These are phyloP conservation scores for Ajuga chamaepitys DNA, from an alignment of 257 asterid species.

Conservation along the genomic window DNA sequence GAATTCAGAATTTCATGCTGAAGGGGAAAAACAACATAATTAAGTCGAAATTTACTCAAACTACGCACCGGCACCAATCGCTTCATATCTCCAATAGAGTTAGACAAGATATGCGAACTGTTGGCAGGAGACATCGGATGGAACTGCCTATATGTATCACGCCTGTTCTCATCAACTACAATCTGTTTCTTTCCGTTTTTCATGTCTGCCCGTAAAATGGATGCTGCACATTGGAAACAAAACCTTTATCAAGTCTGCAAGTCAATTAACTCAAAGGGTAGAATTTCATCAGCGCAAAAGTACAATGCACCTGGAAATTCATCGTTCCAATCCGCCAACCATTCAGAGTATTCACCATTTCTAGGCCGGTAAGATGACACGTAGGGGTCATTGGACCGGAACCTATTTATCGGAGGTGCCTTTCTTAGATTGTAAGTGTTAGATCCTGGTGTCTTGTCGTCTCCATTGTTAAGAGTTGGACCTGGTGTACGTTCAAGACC, in stretches of 20 bases:
- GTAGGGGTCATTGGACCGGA: slow-evolving; percentile 42
- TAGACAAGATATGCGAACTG: slow-evolving; percentile 28
- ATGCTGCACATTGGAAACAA: slow-evolving; percentile 42
- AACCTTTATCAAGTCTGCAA: neutral
- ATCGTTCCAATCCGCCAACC: slow-evolving; percentile 72
- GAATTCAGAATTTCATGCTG: neutral
- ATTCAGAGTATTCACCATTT: slow-evolving; percentile 65
- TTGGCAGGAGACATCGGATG: slow-evolving; percentile 33
- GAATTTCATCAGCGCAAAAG: neutral
- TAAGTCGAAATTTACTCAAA: neutral
- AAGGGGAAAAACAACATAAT: neutral
- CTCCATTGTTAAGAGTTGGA: slow-evolving; percentile 52
- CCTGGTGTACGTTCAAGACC: slow-evolving; percentile 50
- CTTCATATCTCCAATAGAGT: slow-evolving; percentile 45
- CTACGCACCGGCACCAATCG: slow-evolving; percentile 56
- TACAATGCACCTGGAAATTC: slow-evolving; percentile 88
- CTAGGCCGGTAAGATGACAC: slow-evolving; percentile 46
- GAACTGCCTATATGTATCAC: slow-evolving; percentile 66
- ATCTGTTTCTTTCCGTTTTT: slow-evolving; percentile 78
- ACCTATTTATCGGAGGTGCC: slow-evolving; percentile 39
- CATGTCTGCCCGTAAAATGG: slow-evolving; percentile 88
- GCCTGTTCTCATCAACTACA: slow-evolving; percentile 68
- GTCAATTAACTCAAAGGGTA: neutral
- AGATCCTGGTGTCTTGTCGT: slow-evolving; percentile 54
- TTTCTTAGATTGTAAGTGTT: slow-evolving; percentile 75